phyloP scores from a whole-genome alignment of 768 basidiomycete species.

The Psilocybe azurescens region DNA sequence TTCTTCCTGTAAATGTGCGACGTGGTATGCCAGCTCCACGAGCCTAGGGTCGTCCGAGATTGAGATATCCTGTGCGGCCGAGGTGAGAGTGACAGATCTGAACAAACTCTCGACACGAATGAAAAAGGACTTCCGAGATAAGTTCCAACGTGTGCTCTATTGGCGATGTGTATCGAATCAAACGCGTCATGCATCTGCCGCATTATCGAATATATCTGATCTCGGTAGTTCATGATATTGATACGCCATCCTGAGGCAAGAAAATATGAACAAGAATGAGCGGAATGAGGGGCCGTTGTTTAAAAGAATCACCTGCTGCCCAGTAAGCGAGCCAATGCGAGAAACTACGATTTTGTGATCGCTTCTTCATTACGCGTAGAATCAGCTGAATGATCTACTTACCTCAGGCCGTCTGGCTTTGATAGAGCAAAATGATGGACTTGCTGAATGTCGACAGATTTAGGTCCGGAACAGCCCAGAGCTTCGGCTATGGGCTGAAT shows the following conservation, averaged over 20 bases:
- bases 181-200: conserved; percentile 7
- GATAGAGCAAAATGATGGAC: conserved; percentile 36
- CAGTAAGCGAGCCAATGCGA: conserved; percentile 32
- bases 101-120: conserved; percentile 4
- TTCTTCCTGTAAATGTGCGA: conserved; percentile 2
- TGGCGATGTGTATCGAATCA: background rate
- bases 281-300: background rate
- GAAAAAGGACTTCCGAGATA: conserved; percentile 5
- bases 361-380: background rate
- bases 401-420: conserved; percentile 36
- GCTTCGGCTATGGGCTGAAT: conserved; percentile 42
- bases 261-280: background rate
- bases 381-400: conserved; percentile 7
- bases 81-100: background rate
- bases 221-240: conserved; percentile 6
- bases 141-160: background rate
- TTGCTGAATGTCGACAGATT: conserved; percentile 41
- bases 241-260: conserved; percentile 13
- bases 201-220: conserved; percentile 9
- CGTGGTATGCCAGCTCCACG: background rate
- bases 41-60: conserved; percentile 6
- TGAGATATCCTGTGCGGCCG: background rate
- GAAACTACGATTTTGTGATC: conserved; percentile 16
- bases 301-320: conserved; percentile 25
- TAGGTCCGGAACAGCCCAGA: conserved; percentile 45